Evolutionary conservation across 208 protist genomes (phyloP), one percentile per base, ranked within the genome.

Genomic region (Trypanosoma boissoni): DNA sequence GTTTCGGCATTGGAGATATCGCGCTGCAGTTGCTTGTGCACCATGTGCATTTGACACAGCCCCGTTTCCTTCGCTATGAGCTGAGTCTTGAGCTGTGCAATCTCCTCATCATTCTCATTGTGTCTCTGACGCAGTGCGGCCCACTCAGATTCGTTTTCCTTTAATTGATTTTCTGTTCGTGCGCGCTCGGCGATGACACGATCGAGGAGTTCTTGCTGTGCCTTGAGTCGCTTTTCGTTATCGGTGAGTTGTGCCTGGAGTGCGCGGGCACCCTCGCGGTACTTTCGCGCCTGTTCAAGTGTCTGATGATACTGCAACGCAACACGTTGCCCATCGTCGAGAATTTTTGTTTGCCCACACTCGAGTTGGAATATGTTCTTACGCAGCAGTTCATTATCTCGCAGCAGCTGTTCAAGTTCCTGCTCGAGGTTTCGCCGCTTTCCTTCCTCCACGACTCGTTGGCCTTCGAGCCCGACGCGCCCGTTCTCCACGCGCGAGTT

Each of bases 191-290:
- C 72, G 14, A 83, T 77, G n/a, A 99, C 95, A 31, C 78, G 68
- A 55, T 99, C 97, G 61, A 99, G 98, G 18, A 99, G 72, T 53
- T 86, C 81, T 71, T 99, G 91, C 77, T 99, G 97, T 48, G 91
- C 71, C 67, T 98, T 99, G 7, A 97, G 73, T 72, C 98, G 98
- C 60, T 86, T 85, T 69, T 99, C 92, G 45, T 86, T 81, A 3
- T 90, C 76, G 0, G 66, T 78, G 20, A 94, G 80, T 50, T 92
- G 68, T 64, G 97, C 97, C 46, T 98, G 80, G 2, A 99, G 76
- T 26, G 95, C 65, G 23, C 80, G 76, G 9, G 83, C 78, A 36
- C 88, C 75, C 52, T 86, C 80, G 43, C 97, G 86, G 28, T 81
- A 54, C 1, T 86, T 68, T 39, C 96, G 92, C 31, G 98, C 86